Base-by-base conservation (phyloP, 441 rosid genomes). In the Cnidoscolus chayamansa region DNA sequence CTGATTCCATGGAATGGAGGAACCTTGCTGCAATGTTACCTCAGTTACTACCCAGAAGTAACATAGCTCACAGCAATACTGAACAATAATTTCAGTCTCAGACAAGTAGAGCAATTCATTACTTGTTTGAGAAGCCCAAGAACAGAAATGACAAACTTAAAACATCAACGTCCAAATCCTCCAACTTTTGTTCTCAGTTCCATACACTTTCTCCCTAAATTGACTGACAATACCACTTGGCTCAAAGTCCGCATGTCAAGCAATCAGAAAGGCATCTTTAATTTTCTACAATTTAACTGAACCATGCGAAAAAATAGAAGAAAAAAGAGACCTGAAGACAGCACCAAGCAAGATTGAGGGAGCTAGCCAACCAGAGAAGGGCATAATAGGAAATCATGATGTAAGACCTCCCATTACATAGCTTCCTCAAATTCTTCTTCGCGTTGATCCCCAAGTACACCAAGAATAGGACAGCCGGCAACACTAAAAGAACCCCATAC, bases 331-430 rank as follows among this genome's bases (percentile, higher is more conserved):
- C 86, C 90, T 84, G 88, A 68, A 86, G 78, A 72, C 68, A 81
- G 77, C 82, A 84, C 91, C 91, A 87, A 58, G 83, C 83, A 10
- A 85, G 84, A 70, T 85, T 85, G 70, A 87, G 84, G 59, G 62
- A 62, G 15, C 76, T 62, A 19, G 87, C 86, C 25, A 84, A 49
- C 85, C 86, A 85, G 68, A 85, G 83, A 60, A 85, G 84, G 57
- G 82, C 77, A 72, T 84, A 87, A 74, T 84, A 85, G 47, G 86
- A 81, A 70, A 85, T 80, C 86, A 85, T 65, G 40, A 85, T 70
- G 25, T 78, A 76, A 7, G 89, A 84, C 68, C 86, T 76, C 58
- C 89, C 82, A 49, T 80, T 77, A 71, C 68, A 77, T 31, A 87
- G 86, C 80, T 77, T 87, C 82, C 19, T 73, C 73, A 80, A 72